These are phyloP conservation scores for Chaetomium strumarium DNA, from an alignment of 2,329 filamentous ascomycete genomes.

Conservation along the genomic window DNA sequence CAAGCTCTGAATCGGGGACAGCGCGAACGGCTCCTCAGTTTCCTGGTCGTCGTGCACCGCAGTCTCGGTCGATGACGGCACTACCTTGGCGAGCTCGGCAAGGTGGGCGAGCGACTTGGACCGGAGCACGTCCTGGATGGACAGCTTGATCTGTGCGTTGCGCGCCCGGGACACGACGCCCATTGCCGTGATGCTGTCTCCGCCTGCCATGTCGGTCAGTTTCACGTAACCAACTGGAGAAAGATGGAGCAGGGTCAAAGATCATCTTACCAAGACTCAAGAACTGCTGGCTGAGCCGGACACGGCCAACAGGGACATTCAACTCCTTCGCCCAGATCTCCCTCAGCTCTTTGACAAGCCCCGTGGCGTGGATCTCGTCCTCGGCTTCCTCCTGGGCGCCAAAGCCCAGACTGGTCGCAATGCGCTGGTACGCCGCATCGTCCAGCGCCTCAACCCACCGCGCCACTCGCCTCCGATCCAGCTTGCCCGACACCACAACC, in stretches of 20 bases:
- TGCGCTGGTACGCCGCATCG: slow-evolving; percentile 14
- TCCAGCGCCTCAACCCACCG: slow-evolving; percentile 19
- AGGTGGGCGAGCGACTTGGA: slow-evolving; percentile 22
- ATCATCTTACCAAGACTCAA: slow-evolving; percentile 19
- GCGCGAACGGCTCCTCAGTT: slow-evolving; percentile 12
- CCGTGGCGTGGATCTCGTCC: slow-evolving; percentile 11
- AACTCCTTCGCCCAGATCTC: slow-evolving; percentile 23
- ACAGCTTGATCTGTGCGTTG: slow-evolving; percentile 19
- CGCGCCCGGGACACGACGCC: slow-evolving; percentile 24
- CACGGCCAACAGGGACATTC: slow-evolving; percentile 14
- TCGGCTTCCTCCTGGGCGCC: slow-evolving; percentile 1
- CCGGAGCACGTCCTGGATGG: slow-evolving; percentile 22
- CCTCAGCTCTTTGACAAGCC: slow-evolving; percentile 13
- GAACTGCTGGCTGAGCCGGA: slow-evolving; percentile 18
- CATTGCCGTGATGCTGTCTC: slow-evolving; percentile 25
- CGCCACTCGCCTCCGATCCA: slow-evolving; percentile 17
- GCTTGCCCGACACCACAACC: slow-evolving; percentile 20
- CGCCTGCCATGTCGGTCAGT: slow-evolving; percentile 14
- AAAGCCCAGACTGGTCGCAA: slow-evolving; percentile 13
- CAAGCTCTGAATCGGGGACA: slow-evolving; percentile 22
- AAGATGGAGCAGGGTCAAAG: neutral
- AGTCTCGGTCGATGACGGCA: neutral
- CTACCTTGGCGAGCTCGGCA: slow-evolving; percentile 16
- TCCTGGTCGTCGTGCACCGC: neutral
- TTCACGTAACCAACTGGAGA: neutral